Evolutionary conservation across 257 asterid genomes (phyloP).

Genomic region (Scutellaria baicalensis): DNA sequence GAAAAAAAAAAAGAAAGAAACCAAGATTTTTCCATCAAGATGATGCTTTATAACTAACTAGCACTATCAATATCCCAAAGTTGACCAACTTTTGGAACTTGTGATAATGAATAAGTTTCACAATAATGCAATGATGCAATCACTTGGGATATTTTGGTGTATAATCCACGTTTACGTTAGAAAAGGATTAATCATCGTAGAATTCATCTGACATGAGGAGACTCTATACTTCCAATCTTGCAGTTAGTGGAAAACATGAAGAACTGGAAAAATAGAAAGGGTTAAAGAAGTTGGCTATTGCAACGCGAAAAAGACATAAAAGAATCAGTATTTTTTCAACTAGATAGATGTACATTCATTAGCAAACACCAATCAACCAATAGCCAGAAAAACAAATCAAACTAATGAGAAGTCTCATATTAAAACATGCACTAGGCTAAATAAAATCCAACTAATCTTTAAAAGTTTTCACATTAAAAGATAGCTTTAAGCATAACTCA

Average conservation of each 20-base stretch:
- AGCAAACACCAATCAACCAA: background rate
- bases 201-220: background rate
- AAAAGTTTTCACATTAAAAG: background rate
- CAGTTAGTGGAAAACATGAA: background rate
- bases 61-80: background rate
- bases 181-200: background rate
- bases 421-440: background rate
- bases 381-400: background rate
- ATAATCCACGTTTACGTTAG: background rate
- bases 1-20: too few relatives aligned
- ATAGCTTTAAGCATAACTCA: background rate
- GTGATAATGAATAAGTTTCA: background rate
- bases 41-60: background rate
- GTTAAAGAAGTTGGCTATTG: background rate
- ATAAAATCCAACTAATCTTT: background rate
- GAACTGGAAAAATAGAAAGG: background rate
- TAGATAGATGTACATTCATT: background rate
- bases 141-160: background rate
- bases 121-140: background rate
- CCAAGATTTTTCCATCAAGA: background rate
- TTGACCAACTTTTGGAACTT: background rate
- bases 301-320: background rate
- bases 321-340: background rate
- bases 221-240: background rate
- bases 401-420: background rate